These are phyloP conservation scores for Petrea volubilis DNA, from an alignment of 257 asterid genomes.

Conservation along the genomic window DNA sequence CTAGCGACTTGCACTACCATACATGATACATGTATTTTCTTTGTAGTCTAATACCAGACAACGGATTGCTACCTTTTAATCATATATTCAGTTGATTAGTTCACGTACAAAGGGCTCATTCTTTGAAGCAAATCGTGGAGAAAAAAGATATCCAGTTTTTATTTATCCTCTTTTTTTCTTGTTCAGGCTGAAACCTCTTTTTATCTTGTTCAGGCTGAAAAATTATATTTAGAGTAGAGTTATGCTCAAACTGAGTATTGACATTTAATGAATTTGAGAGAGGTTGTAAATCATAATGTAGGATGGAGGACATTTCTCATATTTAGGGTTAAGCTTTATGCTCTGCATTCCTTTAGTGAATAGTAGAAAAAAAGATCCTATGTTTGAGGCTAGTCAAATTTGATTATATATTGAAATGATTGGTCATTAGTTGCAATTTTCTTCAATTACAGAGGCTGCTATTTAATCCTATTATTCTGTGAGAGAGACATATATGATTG, in stretches of 20 bases:
- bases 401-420: neutral
- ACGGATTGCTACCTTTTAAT: neutral
- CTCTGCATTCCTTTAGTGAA: neutral
- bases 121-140: neutral
- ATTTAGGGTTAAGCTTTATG: slow-evolving; percentile 10
- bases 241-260: neutral
- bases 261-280: neutral
- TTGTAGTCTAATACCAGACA: neutral
- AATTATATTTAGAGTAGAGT: neutral
- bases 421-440: neutral
- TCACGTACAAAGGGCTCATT: neutral
- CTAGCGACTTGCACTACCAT: neutral
- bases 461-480: slow-evolving; percentile 3
- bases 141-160: neutral
- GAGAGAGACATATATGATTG: neutral
- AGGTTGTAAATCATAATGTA: neutral
- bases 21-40: neutral
- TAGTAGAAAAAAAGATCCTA: neutral
- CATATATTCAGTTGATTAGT: slow-evolving; percentile 1
- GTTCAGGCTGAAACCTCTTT: slow-evolving; percentile 4
- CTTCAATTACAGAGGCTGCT: neutral
- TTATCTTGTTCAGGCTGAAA: slow-evolving; percentile 2
- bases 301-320: neutral
- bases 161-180: neutral
- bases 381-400: neutral